These are phyloP conservation scores for Sporothrix sp. DNA, from an alignment of 2,329 filamentous ascomycete genomes.

Conservation along the genomic window DNA sequence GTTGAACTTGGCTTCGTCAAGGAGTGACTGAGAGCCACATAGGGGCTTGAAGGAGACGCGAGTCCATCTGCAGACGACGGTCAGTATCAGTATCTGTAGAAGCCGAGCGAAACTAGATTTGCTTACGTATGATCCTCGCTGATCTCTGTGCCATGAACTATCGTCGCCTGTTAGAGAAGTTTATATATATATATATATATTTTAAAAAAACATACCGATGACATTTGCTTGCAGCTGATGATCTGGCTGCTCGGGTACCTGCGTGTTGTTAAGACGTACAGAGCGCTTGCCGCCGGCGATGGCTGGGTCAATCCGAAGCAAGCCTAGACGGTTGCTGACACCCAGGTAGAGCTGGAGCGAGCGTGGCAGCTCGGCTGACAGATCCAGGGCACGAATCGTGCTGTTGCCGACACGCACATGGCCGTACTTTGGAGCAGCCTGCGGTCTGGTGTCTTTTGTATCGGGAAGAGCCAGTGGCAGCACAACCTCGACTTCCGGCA, in stretches of 20 bases:
- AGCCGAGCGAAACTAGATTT: too few species aligned
- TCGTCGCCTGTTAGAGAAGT: background rate
- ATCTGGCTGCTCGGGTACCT: background rate
- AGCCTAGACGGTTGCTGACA: constrained; percentile 51
- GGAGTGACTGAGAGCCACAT: constrained; percentile 34
- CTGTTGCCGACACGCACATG: constrained; percentile 59
- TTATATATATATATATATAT: too few species aligned
- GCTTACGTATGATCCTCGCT: constrained; percentile 48
- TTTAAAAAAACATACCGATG: constrained; percentile 43
- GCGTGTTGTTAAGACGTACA: background rate
- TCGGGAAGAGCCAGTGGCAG: constrained; percentile 42
- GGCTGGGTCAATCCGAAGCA: constrained; percentile 61
- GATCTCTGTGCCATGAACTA: constrained; percentile 44
- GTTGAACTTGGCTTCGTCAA: constrained; percentile 41
- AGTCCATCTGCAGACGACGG: constrained; percentile 43
- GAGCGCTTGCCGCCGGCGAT: constrained; percentile 11
- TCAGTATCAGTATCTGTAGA: background rate
- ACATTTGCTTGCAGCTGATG: constrained; percentile 66
- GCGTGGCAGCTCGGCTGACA: constrained; percentile 47
- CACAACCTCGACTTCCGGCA: constrained; percentile 54
- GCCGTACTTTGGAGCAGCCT: constrained; percentile 29
- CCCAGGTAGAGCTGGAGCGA: constrained; percentile 59
- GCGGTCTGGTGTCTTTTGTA: background rate
- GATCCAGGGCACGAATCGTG: constrained; percentile 42
- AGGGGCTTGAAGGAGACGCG: constrained; percentile 43